These are phyloP conservation scores for Alternaria conjuncta DNA, from an alignment of 2,329 filamentous ascomycete genomes.

Conservation along the genomic window DNA sequence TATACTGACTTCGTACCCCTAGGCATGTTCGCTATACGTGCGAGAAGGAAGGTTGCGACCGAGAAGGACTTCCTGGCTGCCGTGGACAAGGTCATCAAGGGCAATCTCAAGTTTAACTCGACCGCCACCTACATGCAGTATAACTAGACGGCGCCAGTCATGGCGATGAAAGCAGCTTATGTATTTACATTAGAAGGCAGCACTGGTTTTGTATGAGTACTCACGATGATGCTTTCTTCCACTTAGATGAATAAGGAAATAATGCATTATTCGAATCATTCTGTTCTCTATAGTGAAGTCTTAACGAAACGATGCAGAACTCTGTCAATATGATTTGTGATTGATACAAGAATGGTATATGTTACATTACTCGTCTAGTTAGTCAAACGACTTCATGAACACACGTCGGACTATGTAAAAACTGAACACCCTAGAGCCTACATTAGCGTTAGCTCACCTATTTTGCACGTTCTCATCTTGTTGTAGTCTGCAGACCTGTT, in stretches of 20 bases:
- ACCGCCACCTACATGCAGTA: constrained; percentile 99
- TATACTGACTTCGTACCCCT: background rate
- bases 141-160: constrained; percentile 67
- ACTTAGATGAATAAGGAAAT: background rate
- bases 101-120: constrained; percentile 98
- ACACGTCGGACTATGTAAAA: no score
- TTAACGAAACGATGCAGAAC: background rate
- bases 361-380: background rate
- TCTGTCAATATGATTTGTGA: background rate
- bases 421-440: background rate
- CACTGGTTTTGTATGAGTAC: constrained; percentile 4
- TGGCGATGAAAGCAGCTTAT: background rate
- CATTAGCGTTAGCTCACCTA: background rate
- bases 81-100: constrained; percentile 99
- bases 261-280: constrained; percentile 1
- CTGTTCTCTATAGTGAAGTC: background rate
- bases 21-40: constrained; percentile 94
- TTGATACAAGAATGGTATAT: background rate
- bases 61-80: constrained; percentile 99
- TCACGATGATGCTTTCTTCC: background rate
- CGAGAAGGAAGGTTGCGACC: constrained; percentile 92
- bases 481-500: background rate
- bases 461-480: background rate
- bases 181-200: background rate
- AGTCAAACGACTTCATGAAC: no score